Evolutionary conservation across 169 alveolate species (phyloP), one percentile per base, ranked within the genome.

Genomic region (Fabrea salina): DNA sequence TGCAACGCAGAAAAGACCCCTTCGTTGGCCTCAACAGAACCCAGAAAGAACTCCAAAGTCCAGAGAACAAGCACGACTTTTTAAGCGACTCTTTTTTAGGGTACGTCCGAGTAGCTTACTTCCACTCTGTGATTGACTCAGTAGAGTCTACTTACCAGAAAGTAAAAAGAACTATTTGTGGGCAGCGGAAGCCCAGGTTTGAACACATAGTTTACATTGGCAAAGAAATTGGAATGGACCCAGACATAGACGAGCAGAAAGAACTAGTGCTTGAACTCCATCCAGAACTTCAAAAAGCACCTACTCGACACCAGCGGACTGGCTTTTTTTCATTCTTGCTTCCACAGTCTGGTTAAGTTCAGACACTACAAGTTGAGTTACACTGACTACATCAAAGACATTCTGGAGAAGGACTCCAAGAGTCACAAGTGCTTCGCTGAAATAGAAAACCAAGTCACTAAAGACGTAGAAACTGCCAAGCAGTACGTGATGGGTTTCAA

Each of bases 381-480:
- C n/a, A n/a, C n/a, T n/a, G n/a, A n/a, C n/a, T n/a, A n/a, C n/a
- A n/a, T n/a, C n/a, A n/a, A n/a, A n/a, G n/a, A n/a, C n/a, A n/a
- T n/a, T n/a, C n/a, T n/a, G n/a, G n/a, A n/a, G n/a, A n/a, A n/a
- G n/a, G n/a, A n/a, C n/a, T n/a, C n/a, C n/a, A n/a, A n/a, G n/a
- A n/a, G n/a, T 27, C 75, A 39, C 37, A n/a, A 33, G n/a, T 32
- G 16, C 8, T 51, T 56, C 27, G 75, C 37, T 8, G 59, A 66
- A n/a, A 57, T 47, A 22, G 16, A n/a, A 19, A 80, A 84, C n/a
- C 44, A 40, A 4, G 35, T 86, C 11, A 53, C 71, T 58, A 56
- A 47, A 25, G 92, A 86, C 54, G 71, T 86, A 47, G 70, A 44
- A 2, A 44, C 71, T 13, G 43, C 83, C 50, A 74, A 70, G 54